Evolutionary conservation across 257 asterid species (phyloP), one percentile per base, ranked within the genome.

Genomic region (Schizonepeta tenuifolia): DNA sequence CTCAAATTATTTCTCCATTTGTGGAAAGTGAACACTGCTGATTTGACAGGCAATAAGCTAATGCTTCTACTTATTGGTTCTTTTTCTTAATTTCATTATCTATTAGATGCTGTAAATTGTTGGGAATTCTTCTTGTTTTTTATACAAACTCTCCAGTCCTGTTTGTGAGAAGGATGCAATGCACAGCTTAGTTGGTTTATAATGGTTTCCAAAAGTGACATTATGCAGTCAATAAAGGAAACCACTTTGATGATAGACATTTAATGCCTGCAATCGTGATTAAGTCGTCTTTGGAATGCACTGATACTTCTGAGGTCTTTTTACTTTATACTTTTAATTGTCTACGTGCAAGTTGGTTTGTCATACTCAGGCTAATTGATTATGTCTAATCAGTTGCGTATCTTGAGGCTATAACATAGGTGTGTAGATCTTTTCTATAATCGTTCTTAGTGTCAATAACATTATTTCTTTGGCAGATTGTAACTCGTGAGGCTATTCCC

Each of bases 401-500:
- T 74, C 7, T 69, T 79, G 77, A 36, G 61, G 71, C 74, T 17
- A 65, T 18, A 35, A 57, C 18, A 2, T 24, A 49, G 60, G 47
- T 47, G 24, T 59, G 61, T 15, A n/a, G 9, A n/a, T 56, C 15
- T 35, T 18, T 73, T 22, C 38, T 38, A 40, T 43, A 24, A 67
- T 46, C 56, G 12, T 43, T 67, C 74, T 77, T 40, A 65, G 36
- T 12, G 55, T 55, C 26, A 60, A 24, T 18, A 11, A 35, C 56
- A 47, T 78, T 41, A 49, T 72, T 57, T 57, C 54, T 75, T 74
- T 71, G 24, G 54, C 93, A 95, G 99, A 79, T 90, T 79, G 97
- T 92, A 56, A 82, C 83, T 79, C 96, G 91, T 41, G 94, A 87
- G 75, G 91, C 96, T 49, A 87, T 95, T 73, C 85, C 81, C 70